These are phyloP conservation scores for Apiospora malaysiana DNA, from an alignment of 2,329 filamentous ascomycete genomes.

Conservation along the genomic window DNA sequence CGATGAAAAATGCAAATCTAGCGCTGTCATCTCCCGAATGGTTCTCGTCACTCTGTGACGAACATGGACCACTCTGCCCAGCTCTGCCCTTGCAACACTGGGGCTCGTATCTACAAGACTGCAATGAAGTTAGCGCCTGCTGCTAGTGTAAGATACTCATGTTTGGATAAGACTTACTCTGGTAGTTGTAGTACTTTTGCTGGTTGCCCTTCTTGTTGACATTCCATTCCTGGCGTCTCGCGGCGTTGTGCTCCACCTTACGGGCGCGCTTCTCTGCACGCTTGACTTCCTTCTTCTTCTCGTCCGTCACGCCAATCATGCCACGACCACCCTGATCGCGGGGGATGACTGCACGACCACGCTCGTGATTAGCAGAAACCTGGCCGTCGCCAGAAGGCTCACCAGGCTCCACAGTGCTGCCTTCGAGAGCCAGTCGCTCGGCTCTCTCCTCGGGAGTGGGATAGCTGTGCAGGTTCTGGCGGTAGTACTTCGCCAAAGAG, in stretches of 20 bases:
- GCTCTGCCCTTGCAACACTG: not conserved
- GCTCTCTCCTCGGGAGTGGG: constrained; percentile 79
- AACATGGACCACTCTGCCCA: not conserved
- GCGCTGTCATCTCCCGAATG: not conserved
- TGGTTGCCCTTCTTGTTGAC: constrained; percentile 77
- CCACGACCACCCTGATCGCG: constrained; percentile 76
- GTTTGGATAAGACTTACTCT: constrained; percentile 26
- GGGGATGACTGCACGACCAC: constrained; percentile 60
- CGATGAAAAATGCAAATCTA: constrained; percentile 1
- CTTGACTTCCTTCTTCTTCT: constrained; percentile 72
- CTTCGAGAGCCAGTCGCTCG: constrained; percentile 68
- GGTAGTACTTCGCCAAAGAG: constrained; percentile 84
- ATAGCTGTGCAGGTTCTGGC: constrained; percentile 88
- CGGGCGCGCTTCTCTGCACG: constrained; percentile 72
- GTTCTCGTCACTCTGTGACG: not conserved
- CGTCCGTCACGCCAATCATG: constrained; percentile 78
- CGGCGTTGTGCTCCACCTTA: constrained; percentile 66
- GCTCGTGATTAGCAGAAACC: constrained; percentile 44
- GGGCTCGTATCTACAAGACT: constrained; percentile 19
- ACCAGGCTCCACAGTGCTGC: constrained; percentile 29
- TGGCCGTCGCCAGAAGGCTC: constrained; percentile 29
- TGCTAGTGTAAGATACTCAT: not conserved
- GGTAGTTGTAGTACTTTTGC: constrained; percentile 69
- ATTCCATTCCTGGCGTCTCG: constrained; percentile 69
- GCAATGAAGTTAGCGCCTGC: not conserved